A percentile compares a stretch with the other conserved stretches of the same genome.
Conservation (phyloP, 352 stramenopile species). For the Salisapilia sapeloensis region DNA sequence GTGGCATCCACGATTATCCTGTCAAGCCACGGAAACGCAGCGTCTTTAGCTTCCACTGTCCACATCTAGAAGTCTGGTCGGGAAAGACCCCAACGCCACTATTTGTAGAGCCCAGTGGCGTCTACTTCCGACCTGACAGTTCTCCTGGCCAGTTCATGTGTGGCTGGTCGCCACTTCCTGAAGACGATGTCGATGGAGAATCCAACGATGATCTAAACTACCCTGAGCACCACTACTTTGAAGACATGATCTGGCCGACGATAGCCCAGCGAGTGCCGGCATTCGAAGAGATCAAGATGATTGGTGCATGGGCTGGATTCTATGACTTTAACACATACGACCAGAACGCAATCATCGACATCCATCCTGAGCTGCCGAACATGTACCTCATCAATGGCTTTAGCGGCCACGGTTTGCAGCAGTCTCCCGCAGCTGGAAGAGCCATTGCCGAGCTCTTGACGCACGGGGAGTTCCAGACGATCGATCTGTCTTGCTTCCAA, state of each 20-base stretch:
- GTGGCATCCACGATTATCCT: constrained; percentile 52
- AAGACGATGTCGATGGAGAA: constrained; percentile 39
- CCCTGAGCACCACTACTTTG: constrained; percentile 53
- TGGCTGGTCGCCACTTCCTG: constrained; percentile 35
- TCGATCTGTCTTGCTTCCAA: constrained; percentile 50
- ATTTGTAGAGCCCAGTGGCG: constrained; percentile 52
- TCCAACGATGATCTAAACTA: constrained; percentile 47
- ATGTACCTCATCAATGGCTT: constrained; percentile 77
- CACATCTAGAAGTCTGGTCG: constrained; percentile 55
- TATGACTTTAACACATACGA: constrained; percentile 83
- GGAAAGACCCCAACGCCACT: constrained; percentile 40
- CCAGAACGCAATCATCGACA: constrained; percentile 72
- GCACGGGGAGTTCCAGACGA: constrained; percentile 47
- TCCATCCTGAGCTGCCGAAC: constrained; percentile 62
- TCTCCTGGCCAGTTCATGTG: constrained; percentile 49
- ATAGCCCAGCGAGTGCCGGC: constrained; percentile 54
- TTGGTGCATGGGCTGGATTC: constrained; percentile 61
- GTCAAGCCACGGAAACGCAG: constrained; percentile 60
- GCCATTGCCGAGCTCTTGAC: constrained; percentile 62
- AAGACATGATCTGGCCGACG: constrained; percentile 66
- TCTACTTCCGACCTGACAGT: constrained; percentile 72
- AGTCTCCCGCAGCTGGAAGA: constrained; percentile 55
- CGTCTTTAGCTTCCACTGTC: constrained; percentile 66
- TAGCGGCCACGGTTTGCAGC: constrained; percentile 65
- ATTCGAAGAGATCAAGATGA: constrained; percentile 70